These are phyloP conservation scores for Orbilia blumenaviensis DNA, from an alignment of 2,329 filamentous ascomycete genomes.

Conservation along the genomic window DNA sequence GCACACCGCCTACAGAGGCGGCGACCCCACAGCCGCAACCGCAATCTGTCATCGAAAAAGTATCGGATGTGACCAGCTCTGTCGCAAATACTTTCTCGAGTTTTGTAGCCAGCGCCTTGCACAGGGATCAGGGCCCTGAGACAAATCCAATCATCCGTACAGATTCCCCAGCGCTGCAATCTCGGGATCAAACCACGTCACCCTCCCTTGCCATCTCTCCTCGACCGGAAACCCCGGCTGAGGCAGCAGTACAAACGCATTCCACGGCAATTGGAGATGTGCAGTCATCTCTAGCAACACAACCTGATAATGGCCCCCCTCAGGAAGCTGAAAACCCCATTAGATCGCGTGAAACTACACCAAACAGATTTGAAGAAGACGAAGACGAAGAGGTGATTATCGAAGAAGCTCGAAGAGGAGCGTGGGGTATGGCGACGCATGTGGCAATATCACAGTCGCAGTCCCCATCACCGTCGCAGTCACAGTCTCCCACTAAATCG, in stretches of 20 bases:
- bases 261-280: background rate
- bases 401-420: conserved; percentile 34
- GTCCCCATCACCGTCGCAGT: conserved; percentile 26
- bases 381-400: conserved; percentile 42
- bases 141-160: background rate
- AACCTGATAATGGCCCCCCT: background rate
- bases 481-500: conserved; percentile 45
- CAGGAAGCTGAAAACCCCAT: background rate
- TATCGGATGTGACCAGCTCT: conserved; percentile 14
- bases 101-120: conserved; percentile 25
- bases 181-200: conserved; percentile 45
- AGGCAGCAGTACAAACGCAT: conserved; percentile 17
- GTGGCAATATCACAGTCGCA: conserved; percentile 45
- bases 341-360: conserved; percentile 32
- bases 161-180: conserved; percentile 17
- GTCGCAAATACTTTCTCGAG: conserved; percentile 36
- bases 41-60: conserved; percentile 29
- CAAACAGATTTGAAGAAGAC: conserved; percentile 45
- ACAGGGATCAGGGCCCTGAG: conserved; percentile 32
- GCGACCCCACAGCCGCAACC: conserved; percentile 20
- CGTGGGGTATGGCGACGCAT: conserved; percentile 47
- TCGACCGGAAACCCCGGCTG: conserved; percentile 11
- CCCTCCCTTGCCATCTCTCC: background rate
- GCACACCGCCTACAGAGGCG: conserved; percentile 12
- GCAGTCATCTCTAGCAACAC: conserved; percentile 7